Percentiles rank a stretch among this genome's conserved stretches.
Conservation (phyloP, 768 basidiomycete species). For the Kondoa malvinella region DNA sequence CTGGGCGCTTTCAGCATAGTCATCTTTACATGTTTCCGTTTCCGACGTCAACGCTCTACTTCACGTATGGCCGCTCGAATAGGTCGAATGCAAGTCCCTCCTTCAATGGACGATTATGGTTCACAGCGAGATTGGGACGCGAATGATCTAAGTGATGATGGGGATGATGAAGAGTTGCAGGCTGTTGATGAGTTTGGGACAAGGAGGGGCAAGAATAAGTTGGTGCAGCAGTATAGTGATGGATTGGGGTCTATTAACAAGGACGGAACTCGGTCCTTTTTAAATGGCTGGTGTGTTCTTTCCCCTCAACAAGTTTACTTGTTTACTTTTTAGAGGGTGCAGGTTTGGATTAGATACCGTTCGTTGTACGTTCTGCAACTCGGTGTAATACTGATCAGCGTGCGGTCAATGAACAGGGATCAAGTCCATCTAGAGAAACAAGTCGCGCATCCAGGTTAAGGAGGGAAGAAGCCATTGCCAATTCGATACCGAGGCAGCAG, state of each 20-base stretch:
- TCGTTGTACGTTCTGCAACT: background rate
- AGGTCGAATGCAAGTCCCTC: background rate
- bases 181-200: slow-evolving; percentile 5
- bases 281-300: slow-evolving; percentile 4
- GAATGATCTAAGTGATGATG: background rate
- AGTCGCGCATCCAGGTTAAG: background rate
- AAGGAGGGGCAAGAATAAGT: background rate
- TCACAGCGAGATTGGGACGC: background rate
- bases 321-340: background rate
- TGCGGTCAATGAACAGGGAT: background rate
- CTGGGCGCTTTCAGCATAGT: background rate
- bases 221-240: background rate
- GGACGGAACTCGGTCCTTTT: slow-evolving; percentile 2
- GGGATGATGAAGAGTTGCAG: background rate
- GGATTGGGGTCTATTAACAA: background rate
- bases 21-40: background rate
- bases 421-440: background rate
- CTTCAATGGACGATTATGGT: background rate
- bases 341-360: background rate
- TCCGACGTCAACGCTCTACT: background rate
- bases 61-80: background rate
- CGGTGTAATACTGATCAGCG: background rate
- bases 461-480: background rate
- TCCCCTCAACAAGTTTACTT: background rate
- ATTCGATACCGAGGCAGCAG: background rate